Conservation (phyloP, 2,329 filamentous ascomycete species). For the Phialemoniopsis sp. region DNA sequence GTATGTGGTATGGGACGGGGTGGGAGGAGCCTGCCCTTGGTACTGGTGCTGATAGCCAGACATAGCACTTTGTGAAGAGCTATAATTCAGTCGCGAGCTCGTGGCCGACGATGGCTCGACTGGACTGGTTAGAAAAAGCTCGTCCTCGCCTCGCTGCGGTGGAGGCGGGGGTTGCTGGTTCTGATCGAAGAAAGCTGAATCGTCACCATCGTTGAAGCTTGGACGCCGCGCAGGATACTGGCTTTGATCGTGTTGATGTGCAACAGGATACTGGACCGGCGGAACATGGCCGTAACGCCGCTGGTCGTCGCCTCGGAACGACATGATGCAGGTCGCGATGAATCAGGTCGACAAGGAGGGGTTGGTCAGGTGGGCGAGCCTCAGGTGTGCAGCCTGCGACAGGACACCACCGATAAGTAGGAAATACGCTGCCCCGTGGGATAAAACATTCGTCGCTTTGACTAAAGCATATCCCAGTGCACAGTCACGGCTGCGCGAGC, state of each 20-base stretch:
- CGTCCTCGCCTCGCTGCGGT: conserved; percentile 39
- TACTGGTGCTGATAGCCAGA: conserved; percentile 50
- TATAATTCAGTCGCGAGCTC: conserved; percentile 21
- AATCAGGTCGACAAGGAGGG: conserved; percentile 12
- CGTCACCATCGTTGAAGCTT: conserved; percentile 76
- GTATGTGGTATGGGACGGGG: conserved; percentile 51
- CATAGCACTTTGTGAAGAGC: conserved; percentile 37
- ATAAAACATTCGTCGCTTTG: too few relatives aligned
- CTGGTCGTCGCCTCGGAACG: conserved; percentile 59
- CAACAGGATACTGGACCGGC: conserved; percentile 59
- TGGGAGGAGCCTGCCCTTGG: conserved; percentile 39
- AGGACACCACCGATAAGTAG: neutral
- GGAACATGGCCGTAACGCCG: conserved; percentile 64
- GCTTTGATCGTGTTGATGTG: conserved; percentile 32
- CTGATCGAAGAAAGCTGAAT: conserved; percentile 49
- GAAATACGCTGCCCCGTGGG: too few relatives aligned
- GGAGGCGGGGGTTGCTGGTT: conserved; percentile 10
- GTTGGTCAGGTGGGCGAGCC: neutral
- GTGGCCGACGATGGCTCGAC: conserved; percentile 19
- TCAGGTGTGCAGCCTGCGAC: neutral
- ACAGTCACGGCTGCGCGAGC: too few relatives aligned
- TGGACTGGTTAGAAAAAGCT: conserved; percentile 59
- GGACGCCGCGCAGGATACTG: conserved; percentile 47
- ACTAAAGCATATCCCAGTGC: too few relatives aligned
- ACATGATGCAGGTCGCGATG: conserved; percentile 39